Percentiles rank a stretch among this genome's conserved stretches.
phyloP scores from a whole-genome alignment of 2,329 filamentous ascomycete genomes.

The Periconia digitata region DNA sequence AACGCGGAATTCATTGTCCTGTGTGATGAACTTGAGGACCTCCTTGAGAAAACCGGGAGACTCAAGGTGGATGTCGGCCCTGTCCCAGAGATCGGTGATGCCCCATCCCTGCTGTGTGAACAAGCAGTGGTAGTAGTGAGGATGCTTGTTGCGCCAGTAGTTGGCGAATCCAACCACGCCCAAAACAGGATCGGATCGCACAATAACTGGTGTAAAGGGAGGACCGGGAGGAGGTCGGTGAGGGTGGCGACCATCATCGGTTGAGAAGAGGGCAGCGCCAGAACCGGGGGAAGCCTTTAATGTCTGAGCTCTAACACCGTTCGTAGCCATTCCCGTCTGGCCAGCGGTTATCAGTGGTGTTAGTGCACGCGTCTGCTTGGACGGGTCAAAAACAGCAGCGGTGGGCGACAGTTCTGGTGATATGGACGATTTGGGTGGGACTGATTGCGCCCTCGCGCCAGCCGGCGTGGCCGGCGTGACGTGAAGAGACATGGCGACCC shows the following conservation, averaged over 20 bases:
- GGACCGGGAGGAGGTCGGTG: slow-evolving; percentile 15
- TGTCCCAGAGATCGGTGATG: slow-evolving; percentile 39
- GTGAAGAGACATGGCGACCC: neutral
- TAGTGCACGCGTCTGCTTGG: neutral
- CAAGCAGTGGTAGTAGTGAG: slow-evolving; percentile 26
- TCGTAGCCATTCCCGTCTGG: neutral
- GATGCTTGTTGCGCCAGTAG: slow-evolving; percentile 25
- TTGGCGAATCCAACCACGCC: slow-evolving; percentile 23
- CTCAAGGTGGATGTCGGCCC: slow-evolving; percentile 36
- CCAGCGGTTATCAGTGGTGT: neutral
- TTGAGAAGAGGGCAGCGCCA: slow-evolving; percentile 32
- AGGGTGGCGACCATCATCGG: slow-evolving; percentile 22
- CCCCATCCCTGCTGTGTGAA: slow-evolving; percentile 27
- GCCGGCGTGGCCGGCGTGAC: neutral
- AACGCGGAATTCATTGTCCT: slow-evolving; percentile 23
- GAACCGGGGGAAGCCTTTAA: slow-evolving; percentile 7
- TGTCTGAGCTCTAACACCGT: neutral
- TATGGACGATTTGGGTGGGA: neutral
- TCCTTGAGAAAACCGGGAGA: slow-evolving; percentile 26
- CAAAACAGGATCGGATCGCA: slow-evolving; percentile 22
- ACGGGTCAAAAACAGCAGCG: neutral
- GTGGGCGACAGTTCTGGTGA: neutral
- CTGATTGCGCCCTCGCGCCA: neutral
- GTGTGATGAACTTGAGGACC: slow-evolving; percentile 29
- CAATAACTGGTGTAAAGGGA: slow-evolving; percentile 20